Base-by-base conservation (phyloP, 208 protist genomes). In the Entamoeba moshkovskii region DNA sequence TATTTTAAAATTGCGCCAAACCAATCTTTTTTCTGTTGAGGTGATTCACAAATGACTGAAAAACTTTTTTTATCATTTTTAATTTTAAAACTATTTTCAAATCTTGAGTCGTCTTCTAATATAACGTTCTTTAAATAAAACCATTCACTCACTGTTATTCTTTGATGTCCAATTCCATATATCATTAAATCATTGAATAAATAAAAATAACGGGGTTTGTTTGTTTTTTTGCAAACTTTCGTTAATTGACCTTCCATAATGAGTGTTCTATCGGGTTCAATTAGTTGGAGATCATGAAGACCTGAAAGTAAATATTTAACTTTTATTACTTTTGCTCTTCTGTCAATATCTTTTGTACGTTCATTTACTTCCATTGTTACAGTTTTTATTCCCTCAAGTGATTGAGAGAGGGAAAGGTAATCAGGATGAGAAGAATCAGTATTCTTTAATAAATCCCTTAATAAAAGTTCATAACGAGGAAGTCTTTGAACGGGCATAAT, bases 171-270 rank as follows among this genome's bases (percentile, higher is more conserved):
- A 29, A 38, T 29, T 29, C 59, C 91, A 46, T 92, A 92, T 0
- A 92, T 6, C 25, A 92, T 29, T 22, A 45, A 15, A 92, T 92
- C 91, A n/a, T 92, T 47, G n/a, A 92, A 92, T 46, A 92, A 48
- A 42, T 48, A 92, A 46, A 92, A 92, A 15, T 92, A 46, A 22
- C 91, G 91, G 18, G 91, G 44, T n/a, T 92, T 92, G n/a, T 92
- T 45, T 8, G 25, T 46, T 5, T 92, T 92, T 18, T 46, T 45
- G 29, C 91, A 92, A 0, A 92, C 91, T 92, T 92, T 92, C 11
- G 33, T 92, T 22, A 92, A 6, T 33, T 46, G 15, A 25, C 91
- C 91, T 92, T 92, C 91, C n/a, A 92, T 25, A 1, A 92, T 6
- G 11, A 92, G 29, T 45, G 44, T 22, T 46, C 91, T 15, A 92